Evolutionary conservation across 1,284 basidiomycete species (phyloP).

Genomic region (Leccinum huronense): DNA sequence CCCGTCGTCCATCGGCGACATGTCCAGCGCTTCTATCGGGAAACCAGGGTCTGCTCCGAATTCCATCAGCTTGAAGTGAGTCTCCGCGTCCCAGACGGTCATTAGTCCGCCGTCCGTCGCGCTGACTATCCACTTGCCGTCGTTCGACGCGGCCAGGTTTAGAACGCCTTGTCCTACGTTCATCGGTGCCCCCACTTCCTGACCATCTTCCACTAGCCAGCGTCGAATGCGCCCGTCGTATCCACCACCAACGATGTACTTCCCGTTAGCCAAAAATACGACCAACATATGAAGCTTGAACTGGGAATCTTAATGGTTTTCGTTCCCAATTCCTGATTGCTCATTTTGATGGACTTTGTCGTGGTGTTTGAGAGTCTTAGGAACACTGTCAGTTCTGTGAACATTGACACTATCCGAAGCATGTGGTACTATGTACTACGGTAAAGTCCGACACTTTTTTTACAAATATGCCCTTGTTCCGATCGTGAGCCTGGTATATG

Average conservation of each 20-base stretch:
- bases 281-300: background rate
- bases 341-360: background rate
- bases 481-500: too few relatives aligned
- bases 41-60: background rate
- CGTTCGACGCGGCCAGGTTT: background rate
- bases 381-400: too few relatives aligned
- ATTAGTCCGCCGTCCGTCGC: conserved; percentile 4
- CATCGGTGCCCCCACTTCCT: conserved; percentile 5
- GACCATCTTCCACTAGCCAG: conserved; percentile 7
- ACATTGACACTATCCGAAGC: too few relatives aligned
- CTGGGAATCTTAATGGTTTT: background rate
- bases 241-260: conserved; percentile 2
- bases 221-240: conserved; percentile 3
- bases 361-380: background rate
- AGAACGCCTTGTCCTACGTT: background rate
- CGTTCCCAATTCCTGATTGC: background rate
- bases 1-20: conserved; percentile 7
- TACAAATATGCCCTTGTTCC: too few relatives aligned
- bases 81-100: conserved; percentile 8
- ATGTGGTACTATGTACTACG: too few relatives aligned
- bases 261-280: background rate
- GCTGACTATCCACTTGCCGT: conserved; percentile 8
- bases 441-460: too few relatives aligned
- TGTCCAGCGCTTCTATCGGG: conserved; percentile 6
- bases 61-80: background rate